phyloP scores from a whole-genome alignment of 2,329 filamentous ascomycete genomes.

The Colletotrichum australisinense region DNA sequence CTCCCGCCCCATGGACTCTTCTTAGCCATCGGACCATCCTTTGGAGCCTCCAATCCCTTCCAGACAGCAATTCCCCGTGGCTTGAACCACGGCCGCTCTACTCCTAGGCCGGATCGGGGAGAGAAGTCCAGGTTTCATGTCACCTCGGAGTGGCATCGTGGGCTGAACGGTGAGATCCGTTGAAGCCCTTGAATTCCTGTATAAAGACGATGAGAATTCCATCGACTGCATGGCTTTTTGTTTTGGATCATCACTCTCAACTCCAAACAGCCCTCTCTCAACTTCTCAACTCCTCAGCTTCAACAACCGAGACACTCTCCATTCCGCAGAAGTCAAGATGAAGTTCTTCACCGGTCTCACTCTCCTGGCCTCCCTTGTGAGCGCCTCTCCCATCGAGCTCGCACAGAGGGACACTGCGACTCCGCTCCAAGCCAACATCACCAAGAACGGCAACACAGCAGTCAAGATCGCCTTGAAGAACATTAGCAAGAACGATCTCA shows the following conservation, averaged over 20 bases:
- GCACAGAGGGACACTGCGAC: slow-evolving; percentile 45
- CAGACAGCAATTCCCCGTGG: slow-evolving; percentile 3
- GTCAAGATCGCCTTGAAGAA: slow-evolving; percentile 61
- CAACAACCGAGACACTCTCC: neutral
- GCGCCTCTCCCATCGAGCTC: slow-evolving; percentile 44
- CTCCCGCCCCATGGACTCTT: slow-evolving; percentile 1
- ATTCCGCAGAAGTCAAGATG: slow-evolving; percentile 42
- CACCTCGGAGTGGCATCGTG: neutral
- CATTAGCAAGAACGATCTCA: slow-evolving; percentile 54
- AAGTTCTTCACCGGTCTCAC: slow-evolving; percentile 49
- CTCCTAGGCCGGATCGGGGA: slow-evolving; percentile 6
- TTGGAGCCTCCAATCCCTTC: neutral
- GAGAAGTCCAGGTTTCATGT: neutral
- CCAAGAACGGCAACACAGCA: slow-evolving; percentile 56
- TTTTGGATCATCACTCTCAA: slow-evolving; percentile 1
- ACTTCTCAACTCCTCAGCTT: neutral
- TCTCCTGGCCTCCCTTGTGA: slow-evolving; percentile 48
- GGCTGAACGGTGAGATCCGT: neutral
- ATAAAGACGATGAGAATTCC: slow-evolving; percentile 17
- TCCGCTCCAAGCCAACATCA: slow-evolving; percentile 51
- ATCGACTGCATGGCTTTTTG: neutral
- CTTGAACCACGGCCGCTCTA: slow-evolving; percentile 6
- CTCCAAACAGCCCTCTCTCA: neutral
- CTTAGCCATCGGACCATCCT: neutral
- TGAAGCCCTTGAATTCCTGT: neutral